Percentiles rank a stretch among this genome's conserved stretches.
These are phyloP conservation scores for Trichoderma aggressivum DNA, from an alignment of 2,329 filamentous ascomycete genomes.

Conservation along the genomic window DNA sequence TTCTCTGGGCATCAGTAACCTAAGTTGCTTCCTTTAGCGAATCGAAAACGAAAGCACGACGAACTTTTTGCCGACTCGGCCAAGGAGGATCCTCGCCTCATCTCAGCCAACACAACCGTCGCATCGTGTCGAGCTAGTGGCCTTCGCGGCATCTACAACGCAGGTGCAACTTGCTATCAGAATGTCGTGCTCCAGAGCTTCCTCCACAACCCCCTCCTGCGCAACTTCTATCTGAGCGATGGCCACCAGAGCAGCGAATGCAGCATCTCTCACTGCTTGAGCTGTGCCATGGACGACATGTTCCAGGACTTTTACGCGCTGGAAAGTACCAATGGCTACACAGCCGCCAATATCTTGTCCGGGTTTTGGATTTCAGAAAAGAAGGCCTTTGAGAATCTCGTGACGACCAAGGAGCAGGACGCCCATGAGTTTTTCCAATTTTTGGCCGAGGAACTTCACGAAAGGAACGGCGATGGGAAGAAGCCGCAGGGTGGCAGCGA, in stretches of 20 bases:
- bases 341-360: constrained; percentile 82
- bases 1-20: background rate
- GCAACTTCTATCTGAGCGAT: constrained; percentile 88
- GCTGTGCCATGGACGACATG: constrained; percentile 70
- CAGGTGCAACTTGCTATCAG: constrained; percentile 98
- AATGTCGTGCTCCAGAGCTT: constrained; percentile 93
- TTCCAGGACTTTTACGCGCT: constrained; percentile 68
- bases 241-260: constrained; percentile 81
- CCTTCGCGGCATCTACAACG: constrained; percentile 90
- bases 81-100: constrained; percentile 72
- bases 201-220: constrained; percentile 86
- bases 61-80: constrained; percentile 63
- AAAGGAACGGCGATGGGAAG: constrained; percentile 70
- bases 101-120: constrained; percentile 72
- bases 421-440: constrained; percentile 98
- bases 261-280: constrained; percentile 58
- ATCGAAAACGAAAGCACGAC: constrained; percentile 72
- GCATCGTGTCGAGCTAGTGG: constrained; percentile 84
- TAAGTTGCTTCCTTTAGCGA: constrained; percentile 31
- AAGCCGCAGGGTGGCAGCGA: constrained; percentile 57
- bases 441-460: constrained; percentile 85
- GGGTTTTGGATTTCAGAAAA: constrained; percentile 86
- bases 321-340: constrained; percentile 84
- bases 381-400: constrained; percentile 68
- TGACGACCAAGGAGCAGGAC: constrained; percentile 93